Evolutionary conservation across 768 basidiomycete genomes (phyloP).

Genomic region (Agrocybe praecox): DNA sequence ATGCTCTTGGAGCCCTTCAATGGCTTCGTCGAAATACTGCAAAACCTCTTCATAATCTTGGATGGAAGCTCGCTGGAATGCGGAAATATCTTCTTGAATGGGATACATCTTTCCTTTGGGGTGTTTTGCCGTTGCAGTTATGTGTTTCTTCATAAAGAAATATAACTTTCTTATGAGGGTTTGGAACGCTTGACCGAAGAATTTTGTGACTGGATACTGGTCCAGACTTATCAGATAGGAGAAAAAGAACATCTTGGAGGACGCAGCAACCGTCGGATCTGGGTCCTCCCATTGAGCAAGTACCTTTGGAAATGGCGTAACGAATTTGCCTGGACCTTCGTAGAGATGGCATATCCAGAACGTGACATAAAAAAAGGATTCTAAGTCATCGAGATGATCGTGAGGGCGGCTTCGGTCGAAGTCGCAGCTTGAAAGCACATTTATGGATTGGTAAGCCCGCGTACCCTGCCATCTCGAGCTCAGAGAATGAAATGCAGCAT

Average conservation of each 20-base stretch:
- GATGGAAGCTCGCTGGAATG: not conserved
- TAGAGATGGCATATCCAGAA: conserved; percentile 1
- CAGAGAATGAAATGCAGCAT: not conserved
- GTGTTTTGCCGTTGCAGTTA: not conserved
- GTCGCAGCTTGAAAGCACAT: not conserved
- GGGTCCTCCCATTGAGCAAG: not conserved
- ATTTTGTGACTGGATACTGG: too few relatives aligned
- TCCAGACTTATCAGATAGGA: too few relatives aligned
- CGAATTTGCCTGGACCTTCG: not conserved
- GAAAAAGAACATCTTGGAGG: not conserved
- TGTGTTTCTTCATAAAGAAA: not conserved
- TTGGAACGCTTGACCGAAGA: too few relatives aligned
- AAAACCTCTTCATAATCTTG: not conserved
- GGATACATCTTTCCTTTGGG: not conserved
- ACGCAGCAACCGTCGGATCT: too few relatives aligned
- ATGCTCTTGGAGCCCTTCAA: not conserved
- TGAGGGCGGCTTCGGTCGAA: not conserved
- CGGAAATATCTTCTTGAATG: not conserved
- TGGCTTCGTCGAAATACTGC: not conserved
- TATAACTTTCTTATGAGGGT: too few relatives aligned
- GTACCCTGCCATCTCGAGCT: conserved; percentile 7
- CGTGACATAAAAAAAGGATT: conserved; percentile 6
- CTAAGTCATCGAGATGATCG: conserved; percentile 6
- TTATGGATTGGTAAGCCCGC: conserved; percentile 12
- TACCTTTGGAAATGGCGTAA: not conserved